Conservation (phyloP, 495 filamentous ascomycete species). For the Tuber melanosporum region DNA sequence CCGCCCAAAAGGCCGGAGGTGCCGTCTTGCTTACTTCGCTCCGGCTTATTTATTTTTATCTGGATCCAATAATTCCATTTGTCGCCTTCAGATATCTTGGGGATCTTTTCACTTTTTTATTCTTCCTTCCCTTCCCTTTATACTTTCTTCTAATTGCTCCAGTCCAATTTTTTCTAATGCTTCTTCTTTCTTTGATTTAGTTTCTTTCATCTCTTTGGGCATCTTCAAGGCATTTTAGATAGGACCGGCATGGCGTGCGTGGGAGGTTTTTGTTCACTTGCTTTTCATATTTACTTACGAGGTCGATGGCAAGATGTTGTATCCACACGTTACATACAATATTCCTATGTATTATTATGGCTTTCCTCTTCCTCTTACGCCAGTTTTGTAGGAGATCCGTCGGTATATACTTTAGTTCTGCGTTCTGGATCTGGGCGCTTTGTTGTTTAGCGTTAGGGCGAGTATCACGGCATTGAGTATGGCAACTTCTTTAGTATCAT, state of each 20-base stretch:
- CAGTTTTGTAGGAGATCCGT: background rate
- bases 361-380: background rate
- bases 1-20: background rate
- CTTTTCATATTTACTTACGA: slow-evolving; percentile 5
- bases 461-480: background rate
- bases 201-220: background rate
- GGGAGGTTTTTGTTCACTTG: background rate
- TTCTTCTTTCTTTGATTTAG: background rate
- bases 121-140: background rate
- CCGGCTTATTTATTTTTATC: background rate
- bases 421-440: background rate
- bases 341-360: slow-evolving; percentile 1
- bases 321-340: slow-evolving; percentile 3
- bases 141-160: background rate
- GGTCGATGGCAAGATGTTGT: background rate
- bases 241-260: slow-evolving; percentile 2
- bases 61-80: background rate
- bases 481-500: background rate
- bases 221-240: slow-evolving; percentile 4
- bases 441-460: background rate
- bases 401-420: background rate
- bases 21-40: background rate
- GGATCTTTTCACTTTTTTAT: background rate
- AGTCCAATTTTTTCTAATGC: background rate
- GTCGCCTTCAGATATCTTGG: background rate